Percentiles rank a stretch among this genome's conserved stretches.
Evolutionary conservation across 805 yeast species (phyloP).

Genomic region (Saccharomycopsis sp.): DNA sequence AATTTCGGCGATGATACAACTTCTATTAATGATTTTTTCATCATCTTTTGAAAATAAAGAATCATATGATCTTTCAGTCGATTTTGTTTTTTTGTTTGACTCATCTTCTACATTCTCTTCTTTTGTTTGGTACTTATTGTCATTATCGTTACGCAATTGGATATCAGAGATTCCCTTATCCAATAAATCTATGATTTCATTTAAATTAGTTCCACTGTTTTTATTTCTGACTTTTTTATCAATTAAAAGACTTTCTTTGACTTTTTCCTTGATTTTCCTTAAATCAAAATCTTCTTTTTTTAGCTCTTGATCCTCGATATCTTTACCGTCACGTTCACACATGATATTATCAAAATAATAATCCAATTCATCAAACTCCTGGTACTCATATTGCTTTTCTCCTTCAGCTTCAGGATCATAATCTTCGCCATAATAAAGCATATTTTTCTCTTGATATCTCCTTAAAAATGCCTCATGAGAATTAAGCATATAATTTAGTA

Average conservation of each 20-base stretch:
- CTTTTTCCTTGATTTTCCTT: constrained; percentile 5
- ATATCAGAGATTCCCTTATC: background rate
- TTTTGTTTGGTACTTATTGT: background rate
- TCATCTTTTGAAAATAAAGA: constrained; percentile 6
- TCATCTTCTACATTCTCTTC: background rate
- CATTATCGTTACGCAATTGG: background rate
- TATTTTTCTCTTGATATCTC: constrained; percentile 4
- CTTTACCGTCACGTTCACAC: background rate
- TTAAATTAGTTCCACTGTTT: too few species aligned
- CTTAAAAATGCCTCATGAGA: constrained; percentile 11
- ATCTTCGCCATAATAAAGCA: background rate
- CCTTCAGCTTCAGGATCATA: constrained; percentile 1
- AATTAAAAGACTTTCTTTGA: background rate
- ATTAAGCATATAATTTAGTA: constrained; percentile 10
- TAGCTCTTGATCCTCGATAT: background rate
- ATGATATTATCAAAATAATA: constrained; percentile 9
- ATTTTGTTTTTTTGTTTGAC: background rate
- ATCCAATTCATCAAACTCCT: constrained; percentile 12
- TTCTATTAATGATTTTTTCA: constrained; percentile 5
- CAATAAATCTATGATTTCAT: too few species aligned
- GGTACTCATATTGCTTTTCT: constrained; percentile 8
- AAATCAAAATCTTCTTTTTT: constrained; percentile 12
- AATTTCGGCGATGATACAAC: constrained; percentile 15
- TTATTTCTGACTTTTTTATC: too few species aligned
- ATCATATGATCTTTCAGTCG: too few species aligned